Percentiles rank a stretch among this genome's conserved stretches.
Conservation (phyloP, 2,329 filamentous ascomycete species). For the Leptosphaerulina australis region DNA sequence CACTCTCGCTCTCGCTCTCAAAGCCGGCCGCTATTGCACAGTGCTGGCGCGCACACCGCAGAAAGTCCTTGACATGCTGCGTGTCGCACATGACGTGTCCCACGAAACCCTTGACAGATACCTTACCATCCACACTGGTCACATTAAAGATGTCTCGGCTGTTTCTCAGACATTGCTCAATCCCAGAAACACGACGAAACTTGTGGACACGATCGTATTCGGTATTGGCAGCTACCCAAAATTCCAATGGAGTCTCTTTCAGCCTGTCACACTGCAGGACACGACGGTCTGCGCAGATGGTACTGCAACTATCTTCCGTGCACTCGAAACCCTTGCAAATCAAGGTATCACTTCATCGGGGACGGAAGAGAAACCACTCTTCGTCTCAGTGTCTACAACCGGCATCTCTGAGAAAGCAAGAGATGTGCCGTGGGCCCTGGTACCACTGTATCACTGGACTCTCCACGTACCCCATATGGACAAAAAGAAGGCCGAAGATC, state of each 20-base stretch:
- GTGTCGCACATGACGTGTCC: constrained; percentile 48
- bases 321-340: constrained; percentile 30
- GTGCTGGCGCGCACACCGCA: constrained; percentile 58
- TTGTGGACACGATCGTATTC: constrained; percentile 54
- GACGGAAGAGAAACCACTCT: constrained; percentile 19
- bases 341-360: constrained; percentile 4
- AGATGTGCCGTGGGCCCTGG: constrained; percentile 46
- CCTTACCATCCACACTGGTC: constrained; percentile 57
- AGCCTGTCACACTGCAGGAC: constrained; percentile 44
- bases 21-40: constrained; percentile 52
- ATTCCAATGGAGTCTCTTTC: constrained; percentile 28
- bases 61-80: constrained; percentile 56
- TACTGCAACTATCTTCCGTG: constrained; percentile 38
- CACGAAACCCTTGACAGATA: constrained; percentile 43
- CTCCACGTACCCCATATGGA: constrained; percentile 49
- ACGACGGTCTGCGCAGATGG: constrained; percentile 45
- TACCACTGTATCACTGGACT: constrained; percentile 45
- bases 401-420: constrained; percentile 41
- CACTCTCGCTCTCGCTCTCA: constrained; percentile 53
- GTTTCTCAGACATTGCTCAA: constrained; percentile 50
- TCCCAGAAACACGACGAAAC: constrained; percentile 18
- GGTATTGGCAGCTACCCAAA: constrained; percentile 53
- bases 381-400: constrained; percentile 49
- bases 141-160: constrained; percentile 51
- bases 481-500: constrained; percentile 46